phyloP scores from a whole-genome alignment of 805 yeast species.

The Kazachstania kunashirensis region DNA sequence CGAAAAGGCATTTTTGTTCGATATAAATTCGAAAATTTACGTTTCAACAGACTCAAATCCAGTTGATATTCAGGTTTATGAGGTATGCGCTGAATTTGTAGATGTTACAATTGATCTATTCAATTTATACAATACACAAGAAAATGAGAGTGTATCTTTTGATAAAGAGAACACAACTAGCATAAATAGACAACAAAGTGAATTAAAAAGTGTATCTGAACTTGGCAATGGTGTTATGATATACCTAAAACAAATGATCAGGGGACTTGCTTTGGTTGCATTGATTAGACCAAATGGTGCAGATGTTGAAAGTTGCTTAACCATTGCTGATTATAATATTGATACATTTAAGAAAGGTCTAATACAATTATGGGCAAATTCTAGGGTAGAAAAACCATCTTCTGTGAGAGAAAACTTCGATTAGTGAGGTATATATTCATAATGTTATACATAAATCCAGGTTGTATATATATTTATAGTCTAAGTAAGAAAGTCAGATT shows the following conservation, averaged over 20 bases:
- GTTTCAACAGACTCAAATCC: constrained; percentile 95
- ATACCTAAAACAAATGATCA: constrained; percentile 82
- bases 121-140: constrained; percentile 43
- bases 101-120: constrained; percentile 88
- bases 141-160: neutral
- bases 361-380: constrained; percentile 47
- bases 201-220: constrained; percentile 58
- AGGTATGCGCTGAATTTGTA: constrained; percentile 93
- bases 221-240: constrained; percentile 77
- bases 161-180: neutral
- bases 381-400: constrained; percentile 18
- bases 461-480: too few relatives aligned
- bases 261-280: constrained; percentile 87
- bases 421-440: too few relatives aligned
- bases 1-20: constrained; percentile 89
- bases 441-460: too few relatives aligned
- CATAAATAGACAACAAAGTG: constrained; percentile 13
- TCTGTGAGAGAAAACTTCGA: too few relatives aligned
- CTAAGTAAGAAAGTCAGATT: too few relatives aligned
- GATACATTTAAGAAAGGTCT: constrained; percentile 68
- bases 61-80: constrained; percentile 89
- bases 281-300: constrained; percentile 59
- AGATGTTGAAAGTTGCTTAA: constrained; percentile 38
- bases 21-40: constrained; percentile 83
- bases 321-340: constrained; percentile 84